Percentiles rank a stretch among this genome's conserved stretches.
These are phyloP conservation scores for Cryptococcus sp. DNA, from an alignment of 1,284 basidiomycete species.

Conservation along the genomic window DNA sequence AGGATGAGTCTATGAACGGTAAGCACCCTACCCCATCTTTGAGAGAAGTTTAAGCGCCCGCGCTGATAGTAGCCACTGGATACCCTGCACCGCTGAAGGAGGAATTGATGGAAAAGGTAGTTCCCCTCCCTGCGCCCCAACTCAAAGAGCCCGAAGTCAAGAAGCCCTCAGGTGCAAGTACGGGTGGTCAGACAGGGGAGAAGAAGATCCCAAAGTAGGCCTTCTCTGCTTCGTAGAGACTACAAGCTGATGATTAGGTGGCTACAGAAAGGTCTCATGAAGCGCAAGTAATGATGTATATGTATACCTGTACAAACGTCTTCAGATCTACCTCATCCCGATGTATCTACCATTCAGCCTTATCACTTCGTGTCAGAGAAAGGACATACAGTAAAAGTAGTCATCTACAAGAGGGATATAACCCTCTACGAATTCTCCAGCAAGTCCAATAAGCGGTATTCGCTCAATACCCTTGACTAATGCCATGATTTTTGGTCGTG, in stretches of 20 bases:
- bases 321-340: no score
- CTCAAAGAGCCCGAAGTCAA: conserved; percentile 9
- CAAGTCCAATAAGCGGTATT: conserved; percentile 67
- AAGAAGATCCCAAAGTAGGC: conserved; percentile 43
- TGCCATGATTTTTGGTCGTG: conserved; percentile 69
- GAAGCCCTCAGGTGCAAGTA: not conserved
- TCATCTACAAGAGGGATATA: conserved; percentile 93
- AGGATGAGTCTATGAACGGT: conserved; percentile 46
- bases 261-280: conserved; percentile 46
- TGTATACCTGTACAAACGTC: no score
- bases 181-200: conserved; percentile 16
- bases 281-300: conserved; percentile 32
- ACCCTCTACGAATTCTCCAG: conserved; percentile 73
- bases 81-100: conserved; percentile 39
- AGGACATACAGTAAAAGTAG: conserved; percentile 83
- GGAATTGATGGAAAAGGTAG: conserved; percentile 32
- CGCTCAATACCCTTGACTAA: conserved; percentile 58
- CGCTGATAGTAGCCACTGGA: conserved; percentile 21
- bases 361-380: not conserved
- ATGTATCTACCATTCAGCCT: no score
- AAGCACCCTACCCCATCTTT: conserved; percentile 6
- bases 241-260: conserved; percentile 17
- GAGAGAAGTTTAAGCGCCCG: not conserved
- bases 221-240: not conserved
- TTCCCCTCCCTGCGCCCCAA: conserved; percentile 31